phyloP scores from a whole-genome alignment of 805 yeast species.

The Starmerella stigmatis region DNA sequence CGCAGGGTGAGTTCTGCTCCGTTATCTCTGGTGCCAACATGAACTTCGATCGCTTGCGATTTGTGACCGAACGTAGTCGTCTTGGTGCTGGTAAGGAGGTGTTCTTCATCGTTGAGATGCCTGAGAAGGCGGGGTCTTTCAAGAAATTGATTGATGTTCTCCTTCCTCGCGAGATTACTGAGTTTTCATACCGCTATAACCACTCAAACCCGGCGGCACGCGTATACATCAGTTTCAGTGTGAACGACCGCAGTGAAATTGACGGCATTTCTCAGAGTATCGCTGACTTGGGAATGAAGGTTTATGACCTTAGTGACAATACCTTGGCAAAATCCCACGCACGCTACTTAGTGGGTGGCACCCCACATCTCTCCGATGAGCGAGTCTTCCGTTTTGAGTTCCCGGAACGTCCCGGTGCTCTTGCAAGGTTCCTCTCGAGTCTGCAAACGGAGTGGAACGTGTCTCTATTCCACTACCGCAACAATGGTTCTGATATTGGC shows the following conservation, averaged over 20 bases:
- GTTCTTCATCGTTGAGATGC: constrained; percentile 78
- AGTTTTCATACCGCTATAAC: constrained; percentile 77
- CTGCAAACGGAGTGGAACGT: constrained; percentile 79
- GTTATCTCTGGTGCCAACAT: constrained; percentile 93
- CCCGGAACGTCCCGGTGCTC: constrained; percentile 96
- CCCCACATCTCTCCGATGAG: constrained; percentile 62
- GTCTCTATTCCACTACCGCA: constrained; percentile 90
- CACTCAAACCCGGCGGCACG: constrained; percentile 43
- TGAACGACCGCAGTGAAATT: constrained; percentile 63
- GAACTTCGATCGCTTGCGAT: constrained; percentile 93
- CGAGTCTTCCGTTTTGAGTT: constrained; percentile 76
- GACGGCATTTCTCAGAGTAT: constrained; percentile 50
- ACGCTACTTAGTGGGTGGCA: constrained; percentile 91
- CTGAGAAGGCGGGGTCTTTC: constrained; percentile 89
- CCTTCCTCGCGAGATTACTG: constrained; percentile 85
- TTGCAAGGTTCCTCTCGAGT: constrained; percentile 63
- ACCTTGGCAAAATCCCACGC: constrained; percentile 96
- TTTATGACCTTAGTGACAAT: constrained; percentile 78
- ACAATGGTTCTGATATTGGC: constrained; percentile 92
- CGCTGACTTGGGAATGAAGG: constrained; percentile 55
- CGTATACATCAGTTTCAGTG: constrained; percentile 81
- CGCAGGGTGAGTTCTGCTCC: constrained; percentile 64
- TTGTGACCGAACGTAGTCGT: constrained; percentile 93
- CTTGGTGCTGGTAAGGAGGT: constrained; percentile 98
- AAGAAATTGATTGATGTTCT: constrained; percentile 62